A percentile compares a stretch with the other conserved stretches of the same genome.
Evolutionary conservation across 208 protist genomes (phyloP).

Genomic region (Acanthamoeba royreba): DNA sequence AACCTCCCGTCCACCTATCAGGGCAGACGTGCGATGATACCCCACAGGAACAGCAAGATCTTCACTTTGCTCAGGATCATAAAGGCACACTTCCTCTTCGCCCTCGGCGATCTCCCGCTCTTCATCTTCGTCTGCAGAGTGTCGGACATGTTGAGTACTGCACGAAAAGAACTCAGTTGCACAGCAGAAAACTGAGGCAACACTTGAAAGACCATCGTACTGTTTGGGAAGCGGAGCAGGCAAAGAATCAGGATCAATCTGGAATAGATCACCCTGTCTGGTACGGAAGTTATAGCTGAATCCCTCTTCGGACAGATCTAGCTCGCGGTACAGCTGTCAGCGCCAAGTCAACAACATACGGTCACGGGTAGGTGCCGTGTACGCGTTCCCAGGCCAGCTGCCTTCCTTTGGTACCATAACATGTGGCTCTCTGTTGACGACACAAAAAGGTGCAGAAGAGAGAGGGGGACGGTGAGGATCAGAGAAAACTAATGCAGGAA

Average conservation of each 20-base stretch:
- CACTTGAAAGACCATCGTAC: not conserved
- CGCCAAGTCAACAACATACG: not conserved
- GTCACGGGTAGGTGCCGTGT: not conserved
- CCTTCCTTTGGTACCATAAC: not conserved
- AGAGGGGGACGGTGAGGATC: not conserved
- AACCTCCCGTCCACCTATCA: not conserved
- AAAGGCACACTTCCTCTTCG: not conserved
- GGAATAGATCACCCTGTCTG: not conserved
- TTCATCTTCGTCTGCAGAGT: not conserved
- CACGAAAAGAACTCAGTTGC: no score
- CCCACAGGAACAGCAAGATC: not conserved
- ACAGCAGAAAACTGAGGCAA: not conserved
- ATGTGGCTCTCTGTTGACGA: not conserved
- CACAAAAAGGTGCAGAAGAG: not conserved
- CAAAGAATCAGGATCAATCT: not conserved
- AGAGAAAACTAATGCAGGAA: no score
- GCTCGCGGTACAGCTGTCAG: not conserved
- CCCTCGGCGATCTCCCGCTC: not conserved
- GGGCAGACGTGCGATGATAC: not conserved
- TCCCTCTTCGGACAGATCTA: not conserved
- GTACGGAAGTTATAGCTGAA: not conserved
- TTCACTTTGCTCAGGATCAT: not conserved
- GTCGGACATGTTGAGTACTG: no score
- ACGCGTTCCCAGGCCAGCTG: not conserved
- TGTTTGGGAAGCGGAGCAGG: not conserved